These are phyloP conservation scores for Saturnispora zaruensis DNA, from an alignment of 805 yeast genomes.

Conservation along the genomic window DNA sequence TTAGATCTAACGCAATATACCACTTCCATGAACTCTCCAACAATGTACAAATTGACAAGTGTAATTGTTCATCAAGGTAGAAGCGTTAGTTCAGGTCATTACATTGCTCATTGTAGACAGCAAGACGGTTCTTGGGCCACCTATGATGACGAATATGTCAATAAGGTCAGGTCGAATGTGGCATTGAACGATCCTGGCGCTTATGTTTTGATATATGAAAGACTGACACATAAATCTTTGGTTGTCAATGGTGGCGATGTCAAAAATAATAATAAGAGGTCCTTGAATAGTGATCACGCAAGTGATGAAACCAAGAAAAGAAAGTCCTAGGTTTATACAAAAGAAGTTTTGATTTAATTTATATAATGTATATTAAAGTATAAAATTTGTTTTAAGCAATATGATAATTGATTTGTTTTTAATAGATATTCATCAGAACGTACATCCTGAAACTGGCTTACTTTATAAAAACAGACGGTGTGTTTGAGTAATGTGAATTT, in stretches of 20 bases:
- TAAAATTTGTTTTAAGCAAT: not conserved
- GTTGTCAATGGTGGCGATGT: not conserved
- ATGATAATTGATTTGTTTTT: no score
- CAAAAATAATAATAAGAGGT: not conserved
- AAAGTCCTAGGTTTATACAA: not conserved
- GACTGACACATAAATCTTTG: constrained; percentile 48
- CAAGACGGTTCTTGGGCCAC: constrained; percentile 91
- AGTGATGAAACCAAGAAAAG: not conserved
- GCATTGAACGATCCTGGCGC: constrained; percentile 84
- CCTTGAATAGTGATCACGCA: not conserved
- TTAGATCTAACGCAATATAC: constrained; percentile 65
- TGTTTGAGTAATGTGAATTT: no score
- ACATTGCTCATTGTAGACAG: constrained; percentile 82
- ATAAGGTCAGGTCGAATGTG: constrained; percentile 58
- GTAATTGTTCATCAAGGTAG: constrained; percentile 95
- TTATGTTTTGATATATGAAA: constrained; percentile 78
- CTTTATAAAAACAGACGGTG: no score
- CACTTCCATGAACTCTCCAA: constrained; percentile 36
- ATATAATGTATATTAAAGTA: not conserved
- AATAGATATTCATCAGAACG: no score
- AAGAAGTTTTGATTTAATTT: not conserved
- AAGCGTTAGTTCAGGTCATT: constrained; percentile 87
- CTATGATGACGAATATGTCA: constrained; percentile 88
- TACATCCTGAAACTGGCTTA: no score
- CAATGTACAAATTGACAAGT: constrained; percentile 61